Conservation (phyloP, 2,329 filamentous ascomycete species). For the Aspergillus spinulosporus region DNA sequence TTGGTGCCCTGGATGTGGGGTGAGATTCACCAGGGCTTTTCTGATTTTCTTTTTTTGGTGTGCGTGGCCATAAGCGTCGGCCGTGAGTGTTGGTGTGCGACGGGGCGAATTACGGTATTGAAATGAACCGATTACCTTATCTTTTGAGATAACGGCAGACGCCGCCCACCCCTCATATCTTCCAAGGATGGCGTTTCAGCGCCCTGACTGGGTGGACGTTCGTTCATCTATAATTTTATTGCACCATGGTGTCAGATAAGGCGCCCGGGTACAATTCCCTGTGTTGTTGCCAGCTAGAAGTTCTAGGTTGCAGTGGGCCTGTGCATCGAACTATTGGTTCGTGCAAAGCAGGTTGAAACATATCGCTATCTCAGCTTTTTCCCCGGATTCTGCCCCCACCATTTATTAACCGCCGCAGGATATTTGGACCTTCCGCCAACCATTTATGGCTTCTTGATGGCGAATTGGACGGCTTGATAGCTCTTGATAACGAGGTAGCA, state of each 20-base stretch:
- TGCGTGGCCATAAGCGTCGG: slow-evolving; percentile 18
- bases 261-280: background rate
- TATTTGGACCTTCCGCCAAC: background rate
- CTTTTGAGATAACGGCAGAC: slow-evolving; percentile 3
- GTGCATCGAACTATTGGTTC: slow-evolving; percentile 3
- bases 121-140: slow-evolving; percentile 4
- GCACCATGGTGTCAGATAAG: slow-evolving; percentile 6
- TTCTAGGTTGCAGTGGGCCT: background rate
- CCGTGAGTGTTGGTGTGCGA: slow-evolving; percentile 15
- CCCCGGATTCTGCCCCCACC: slow-evolving; percentile 23
- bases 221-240: background rate
- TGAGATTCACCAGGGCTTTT: slow-evolving; percentile 4
- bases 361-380: slow-evolving; percentile 6
- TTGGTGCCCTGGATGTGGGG: slow-evolving; percentile 21
- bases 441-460: background rate
- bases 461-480: background rate
- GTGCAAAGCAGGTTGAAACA: slow-evolving; percentile 1
- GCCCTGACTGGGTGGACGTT: background rate
- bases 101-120: slow-evolving; percentile 1
- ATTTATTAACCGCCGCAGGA: slow-evolving; percentile 6
- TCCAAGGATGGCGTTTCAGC: background rate
- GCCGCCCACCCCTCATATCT: background rate
- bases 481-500: background rate
- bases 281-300: background rate
- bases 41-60: background rate